Evolutionary conservation across 148 eudicot species (phyloP).

Genomic region (Rhododendron ovatum): DNA sequence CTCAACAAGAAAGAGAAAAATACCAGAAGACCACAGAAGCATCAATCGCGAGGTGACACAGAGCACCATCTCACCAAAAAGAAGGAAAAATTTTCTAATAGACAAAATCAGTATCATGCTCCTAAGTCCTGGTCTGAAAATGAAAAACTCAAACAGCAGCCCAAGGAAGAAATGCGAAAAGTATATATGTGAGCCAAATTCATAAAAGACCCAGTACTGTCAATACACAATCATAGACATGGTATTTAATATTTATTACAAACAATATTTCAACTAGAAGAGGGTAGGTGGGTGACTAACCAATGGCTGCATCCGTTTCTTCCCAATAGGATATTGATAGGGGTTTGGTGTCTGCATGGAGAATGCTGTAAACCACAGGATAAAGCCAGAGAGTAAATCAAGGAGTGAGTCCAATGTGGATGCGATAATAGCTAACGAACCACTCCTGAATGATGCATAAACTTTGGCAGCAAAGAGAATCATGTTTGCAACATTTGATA

Average conservation of each 20-base stretch:
- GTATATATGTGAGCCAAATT: not conserved
- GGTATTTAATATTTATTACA: not conserved
- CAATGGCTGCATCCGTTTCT: constrained; percentile 93
- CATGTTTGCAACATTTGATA: constrained; percentile 80
- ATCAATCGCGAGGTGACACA: not conserved
- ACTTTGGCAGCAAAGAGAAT: constrained; percentile 74
- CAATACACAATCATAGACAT: not conserved
- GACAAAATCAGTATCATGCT: not conserved
- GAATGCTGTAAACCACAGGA: constrained; percentile 85
- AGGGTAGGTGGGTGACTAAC: constrained; percentile 37
- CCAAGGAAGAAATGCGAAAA: not conserved
- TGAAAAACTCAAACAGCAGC: not conserved
- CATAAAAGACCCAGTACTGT: not conserved
- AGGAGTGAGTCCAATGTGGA: constrained; percentile 86
- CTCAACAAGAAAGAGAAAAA: not conserved
- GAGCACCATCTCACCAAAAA: not conserved
- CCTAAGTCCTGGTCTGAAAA: not conserved
- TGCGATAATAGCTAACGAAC: constrained; percentile 82
- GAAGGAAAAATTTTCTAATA: not conserved
- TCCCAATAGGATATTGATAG: constrained; percentile 85
- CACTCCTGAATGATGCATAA: constrained; percentile 68
- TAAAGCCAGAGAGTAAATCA: constrained; percentile 78
- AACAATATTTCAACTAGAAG: not conserved
- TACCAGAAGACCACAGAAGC: not conserved
- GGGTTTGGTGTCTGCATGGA: constrained; percentile 83